These are phyloP conservation scores for Leucocoprinus birnbaumii DNA, from an alignment of 768 basidiomycete genomes.

Conservation along the genomic window DNA sequence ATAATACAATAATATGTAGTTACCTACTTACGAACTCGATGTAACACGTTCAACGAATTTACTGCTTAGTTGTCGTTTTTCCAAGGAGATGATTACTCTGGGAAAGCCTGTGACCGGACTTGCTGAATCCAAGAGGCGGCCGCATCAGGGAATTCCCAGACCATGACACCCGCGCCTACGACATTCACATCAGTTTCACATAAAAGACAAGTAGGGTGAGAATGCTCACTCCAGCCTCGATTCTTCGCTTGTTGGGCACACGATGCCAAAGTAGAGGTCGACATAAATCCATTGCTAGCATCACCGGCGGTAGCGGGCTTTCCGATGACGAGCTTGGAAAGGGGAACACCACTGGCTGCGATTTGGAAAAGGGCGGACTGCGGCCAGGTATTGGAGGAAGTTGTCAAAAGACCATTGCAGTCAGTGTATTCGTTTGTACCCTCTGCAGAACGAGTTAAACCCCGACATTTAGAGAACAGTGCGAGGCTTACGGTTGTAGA, in stretches of 20 bases:
- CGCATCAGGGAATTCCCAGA: conserved; percentile 41
- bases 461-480: background rate
- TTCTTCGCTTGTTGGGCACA: conserved; percentile 60
- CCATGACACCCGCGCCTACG: conserved; percentile 34
- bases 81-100: conserved; percentile 22
- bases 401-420: conserved; percentile 53
- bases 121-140: conserved; percentile 36
- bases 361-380: conserved; percentile 59
- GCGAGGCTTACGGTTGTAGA: conserved; percentile 40
- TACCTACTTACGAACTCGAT: background rate
- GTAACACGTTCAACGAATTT: background rate
- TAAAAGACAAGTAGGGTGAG: too few species aligned
- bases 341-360: conserved; percentile 50
- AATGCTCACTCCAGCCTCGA: conserved; percentile 62
- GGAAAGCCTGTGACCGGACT: conserved; percentile 33
- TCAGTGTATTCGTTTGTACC: conserved; percentile 62
- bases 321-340: conserved; percentile 72
- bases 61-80: background rate
- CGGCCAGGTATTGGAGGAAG: conserved; percentile 62
- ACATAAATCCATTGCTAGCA: conserved; percentile 63
- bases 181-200: background rate
- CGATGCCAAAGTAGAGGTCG: conserved; percentile 49
- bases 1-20: background rate
- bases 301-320: conserved; percentile 58
- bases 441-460: conserved; percentile 37